Base-by-base conservation (phyloP, 129 eudicot species). In the Escallonia rubra region DNA sequence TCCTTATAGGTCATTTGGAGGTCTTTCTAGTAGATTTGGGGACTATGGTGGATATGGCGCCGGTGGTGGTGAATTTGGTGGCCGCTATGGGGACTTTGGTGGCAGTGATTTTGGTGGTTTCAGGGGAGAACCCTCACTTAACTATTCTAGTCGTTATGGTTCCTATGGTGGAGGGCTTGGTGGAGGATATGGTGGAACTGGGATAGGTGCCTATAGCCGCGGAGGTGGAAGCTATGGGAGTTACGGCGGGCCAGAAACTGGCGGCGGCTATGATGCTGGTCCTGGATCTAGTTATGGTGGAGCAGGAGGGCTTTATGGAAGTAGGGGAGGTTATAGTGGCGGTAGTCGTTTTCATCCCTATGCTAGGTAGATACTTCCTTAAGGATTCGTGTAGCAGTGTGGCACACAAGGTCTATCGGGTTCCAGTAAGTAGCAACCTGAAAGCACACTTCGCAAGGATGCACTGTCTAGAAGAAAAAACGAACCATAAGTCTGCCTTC, bases 261-360 rank as follows among this genome's bases (percentile, higher is more conserved):
- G 85, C 54, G 83, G 82, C 48, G 85, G 77, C 39, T 76, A 78
- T 81, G 88, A 86, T 15, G 57, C 91, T 5, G 91, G 82, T 57
- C 70, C 78, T 54, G 87, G 91, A 63, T 67, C 80, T 8, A 78
- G 93, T 63, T 88, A 81, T 72, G 90, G 87, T 38, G 91, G 98
- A 51, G 85, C 81, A 10, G 94, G 90, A 48, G 90, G 85, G 4
- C 44, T 86, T 34, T 85, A 83, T 69, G 95, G 95, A 62, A 75
- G 83, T 83, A 81, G 89, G 78, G 81, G 82, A 75, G 87, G 90
- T 41, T 83, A 83, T 71, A 77, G 90, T 64, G 82, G 90, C 43
- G 67, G 90, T 76, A 81, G 89, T 68, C 97, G 97, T 54, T 91
- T 88, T 75, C 97, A 91, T 59, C 97, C 97, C 6, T 91, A 91